Evolutionary conservation across 169 alveolate species (phyloP).

Genomic region (Eimeria necatrix): DNA sequence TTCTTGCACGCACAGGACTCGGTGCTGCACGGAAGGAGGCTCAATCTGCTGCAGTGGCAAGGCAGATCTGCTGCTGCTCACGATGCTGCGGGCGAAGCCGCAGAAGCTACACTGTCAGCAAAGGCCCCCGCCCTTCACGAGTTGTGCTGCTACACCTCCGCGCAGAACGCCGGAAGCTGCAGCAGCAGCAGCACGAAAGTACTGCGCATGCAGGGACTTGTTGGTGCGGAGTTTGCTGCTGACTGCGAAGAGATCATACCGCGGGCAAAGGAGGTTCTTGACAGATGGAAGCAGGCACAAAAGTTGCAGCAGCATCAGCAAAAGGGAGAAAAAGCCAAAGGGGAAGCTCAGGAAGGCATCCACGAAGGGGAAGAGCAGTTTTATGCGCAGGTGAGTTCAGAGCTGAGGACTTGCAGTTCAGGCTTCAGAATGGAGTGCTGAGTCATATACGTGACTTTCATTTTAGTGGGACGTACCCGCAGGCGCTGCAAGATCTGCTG

Average conservation of each 20-base stretch:
- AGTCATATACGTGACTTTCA: neutral
- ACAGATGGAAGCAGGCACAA: neutral
- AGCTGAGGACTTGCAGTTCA: neutral
- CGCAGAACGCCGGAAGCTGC: no score
- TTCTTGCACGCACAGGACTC: neutral
- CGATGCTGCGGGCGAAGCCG: neutral
- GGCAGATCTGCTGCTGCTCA: neutral
- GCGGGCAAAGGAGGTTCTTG: neutral
- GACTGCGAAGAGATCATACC: conserved; percentile 29
- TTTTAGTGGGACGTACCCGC: neutral
- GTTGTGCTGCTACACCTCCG: neutral
- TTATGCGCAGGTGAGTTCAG: neutral
- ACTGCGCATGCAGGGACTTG: conserved; percentile 27
- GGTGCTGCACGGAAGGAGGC: neutral
- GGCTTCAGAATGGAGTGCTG: no score
- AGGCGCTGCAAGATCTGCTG: conserved; percentile 1
- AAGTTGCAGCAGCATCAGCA: neutral
- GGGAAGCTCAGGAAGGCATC: neutral
- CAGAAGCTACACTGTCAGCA: neutral
- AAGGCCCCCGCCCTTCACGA: neutral
- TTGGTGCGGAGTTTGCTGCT: conserved; percentile 40
- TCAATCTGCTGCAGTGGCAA: neutral
- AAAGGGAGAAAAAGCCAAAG: neutral
- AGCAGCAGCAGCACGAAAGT: neutral
- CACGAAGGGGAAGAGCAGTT: neutral